Percentiles rank a stretch among this genome's conserved stretches.
Evolutionary conservation across 1,284 basidiomycete species (phyloP).

Genomic region (Austroboletus niveus): DNA sequence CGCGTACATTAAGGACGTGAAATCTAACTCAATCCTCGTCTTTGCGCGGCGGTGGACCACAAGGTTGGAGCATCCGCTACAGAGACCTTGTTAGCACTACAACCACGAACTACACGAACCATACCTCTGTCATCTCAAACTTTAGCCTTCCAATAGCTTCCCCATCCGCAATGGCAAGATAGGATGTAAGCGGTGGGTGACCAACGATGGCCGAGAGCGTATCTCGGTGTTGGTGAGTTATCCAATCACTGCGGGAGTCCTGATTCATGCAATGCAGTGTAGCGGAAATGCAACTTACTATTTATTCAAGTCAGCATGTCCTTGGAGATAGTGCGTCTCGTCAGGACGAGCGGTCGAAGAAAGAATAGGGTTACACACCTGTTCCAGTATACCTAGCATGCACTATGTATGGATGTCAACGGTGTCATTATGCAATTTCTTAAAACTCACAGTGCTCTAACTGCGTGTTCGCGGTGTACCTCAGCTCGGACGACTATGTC

Average conservation of each 20-base stretch:
- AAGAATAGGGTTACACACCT: constrained; percentile 44
- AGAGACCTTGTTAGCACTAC: constrained; percentile 6
- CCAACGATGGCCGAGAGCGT: constrained; percentile 91
- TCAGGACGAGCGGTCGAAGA: constrained; percentile 4
- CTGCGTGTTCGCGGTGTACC: constrained; percentile 94
- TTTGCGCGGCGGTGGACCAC: constrained; percentile 91
- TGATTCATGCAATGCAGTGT: constrained; percentile 4
- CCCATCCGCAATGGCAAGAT: constrained; percentile 90
- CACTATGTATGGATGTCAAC: constrained; percentile 47
- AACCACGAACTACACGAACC: neutral
- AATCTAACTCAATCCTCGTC: constrained; percentile 63
- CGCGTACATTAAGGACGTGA: neutral
- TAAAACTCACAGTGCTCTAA: constrained; percentile 78
- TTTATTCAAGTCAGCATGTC: constrained; percentile 93
- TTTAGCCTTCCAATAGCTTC: constrained; percentile 87
- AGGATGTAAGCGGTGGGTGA: constrained; percentile 84
- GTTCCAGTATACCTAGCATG: constrained; percentile 97
- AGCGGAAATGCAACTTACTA: constrained; percentile 57
- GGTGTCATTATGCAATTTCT: neutral
- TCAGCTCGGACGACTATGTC: constrained; percentile 76
- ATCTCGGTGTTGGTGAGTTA: constrained; percentile 96
- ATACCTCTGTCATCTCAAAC: constrained; percentile 95
- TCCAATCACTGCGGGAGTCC: constrained; percentile 76
- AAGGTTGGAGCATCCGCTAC: constrained; percentile 97
- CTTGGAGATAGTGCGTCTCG: constrained; percentile 36